Base-by-base conservation (phyloP, 2,329 filamentous ascomycete species). In the Trichoderma atrobrunneum region DNA sequence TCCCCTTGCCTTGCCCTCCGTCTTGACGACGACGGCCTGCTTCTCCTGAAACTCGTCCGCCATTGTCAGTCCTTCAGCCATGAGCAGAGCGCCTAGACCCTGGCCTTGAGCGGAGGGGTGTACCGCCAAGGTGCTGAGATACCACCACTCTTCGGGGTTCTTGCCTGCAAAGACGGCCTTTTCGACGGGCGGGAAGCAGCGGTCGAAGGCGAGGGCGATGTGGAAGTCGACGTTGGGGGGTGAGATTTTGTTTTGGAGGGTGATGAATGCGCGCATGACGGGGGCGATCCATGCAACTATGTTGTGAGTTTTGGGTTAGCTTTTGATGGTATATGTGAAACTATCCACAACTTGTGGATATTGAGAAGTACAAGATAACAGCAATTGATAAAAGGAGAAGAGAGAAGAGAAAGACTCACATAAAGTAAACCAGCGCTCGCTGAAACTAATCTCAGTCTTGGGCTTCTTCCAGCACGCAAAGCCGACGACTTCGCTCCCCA, bases 401-500 rank as follows among this genome's bases (percentile, higher is more conserved):
- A 10, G 32, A 28, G 5, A 14, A 26, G 12, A 26, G n/a, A 60
- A 43, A 56, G 8, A 7, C 79, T 73, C 77, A 81, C 80, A 77
- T 14, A 77, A 74, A 32, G 77, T 77, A 7, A 81, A 70, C 79
- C 79, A 82, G 32, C 78, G 75, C 73, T 80, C 76, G 6, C 69
- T 73, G 36, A 81, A 78, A 5, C 76, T 72, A 6, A 80, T 39
- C n/a, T 76, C 75, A 8, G 70, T 72, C 2, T 48, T 56, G 3
- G 80, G 79, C 26, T 75, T 76, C 72, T 80, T 78, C 79, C 81
- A 81, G 78, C 79, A 83, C 7, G 79, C 72, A 56, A 82, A 80
- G 1, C 75, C 81, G 7, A 79, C 28, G 7, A 79, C 28, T 59
- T 18, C 66, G 11, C 10, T 72, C 7, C 48, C 48, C 0, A 14